These are phyloP conservation scores for Nyctanthes arbortristis DNA, from an alignment of 257 asterid species.

Conservation along the genomic window DNA sequence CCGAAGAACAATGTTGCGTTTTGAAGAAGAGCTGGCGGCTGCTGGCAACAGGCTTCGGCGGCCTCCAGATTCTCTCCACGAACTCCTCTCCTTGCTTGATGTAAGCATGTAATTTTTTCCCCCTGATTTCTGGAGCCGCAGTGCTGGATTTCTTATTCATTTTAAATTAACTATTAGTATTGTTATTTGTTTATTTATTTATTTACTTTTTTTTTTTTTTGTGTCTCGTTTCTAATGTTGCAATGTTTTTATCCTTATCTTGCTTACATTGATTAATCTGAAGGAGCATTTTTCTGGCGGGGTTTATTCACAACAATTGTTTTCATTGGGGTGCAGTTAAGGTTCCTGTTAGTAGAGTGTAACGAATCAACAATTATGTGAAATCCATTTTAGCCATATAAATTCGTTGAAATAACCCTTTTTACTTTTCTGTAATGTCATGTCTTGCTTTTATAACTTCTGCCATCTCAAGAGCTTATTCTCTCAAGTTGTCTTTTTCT, in stretches of 20 bases:
- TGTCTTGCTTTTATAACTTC: background rate
- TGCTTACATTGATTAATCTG: conserved; percentile 5
- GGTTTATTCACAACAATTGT: background rate
- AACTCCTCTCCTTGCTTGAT: conserved; percentile 75
- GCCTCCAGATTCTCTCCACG: conserved; percentile 59
- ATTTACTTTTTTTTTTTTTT: no score
- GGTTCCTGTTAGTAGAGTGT: background rate
- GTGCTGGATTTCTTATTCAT: background rate
- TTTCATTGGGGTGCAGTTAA: background rate
- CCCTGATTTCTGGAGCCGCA: background rate
- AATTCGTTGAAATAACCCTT: background rate
- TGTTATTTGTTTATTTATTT: background rate
- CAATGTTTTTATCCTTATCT: background rate
- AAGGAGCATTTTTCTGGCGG: background rate
- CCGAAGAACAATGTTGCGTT: background rate
- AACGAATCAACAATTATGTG: background rate
- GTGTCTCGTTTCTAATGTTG: no score
- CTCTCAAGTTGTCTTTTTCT: background rate
- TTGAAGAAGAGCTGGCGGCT: conserved; percentile 62
- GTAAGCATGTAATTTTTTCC: conserved; percentile 41
- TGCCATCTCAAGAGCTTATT: background rate
- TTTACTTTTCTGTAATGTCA: background rate
- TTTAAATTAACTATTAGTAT: background rate
- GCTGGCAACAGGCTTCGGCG: conserved; percentile 69
- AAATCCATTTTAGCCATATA: background rate